phyloP scores from a whole-genome alignment of 2,329 filamentous ascomycete species.

The Stemphylium lycopersici region DNA sequence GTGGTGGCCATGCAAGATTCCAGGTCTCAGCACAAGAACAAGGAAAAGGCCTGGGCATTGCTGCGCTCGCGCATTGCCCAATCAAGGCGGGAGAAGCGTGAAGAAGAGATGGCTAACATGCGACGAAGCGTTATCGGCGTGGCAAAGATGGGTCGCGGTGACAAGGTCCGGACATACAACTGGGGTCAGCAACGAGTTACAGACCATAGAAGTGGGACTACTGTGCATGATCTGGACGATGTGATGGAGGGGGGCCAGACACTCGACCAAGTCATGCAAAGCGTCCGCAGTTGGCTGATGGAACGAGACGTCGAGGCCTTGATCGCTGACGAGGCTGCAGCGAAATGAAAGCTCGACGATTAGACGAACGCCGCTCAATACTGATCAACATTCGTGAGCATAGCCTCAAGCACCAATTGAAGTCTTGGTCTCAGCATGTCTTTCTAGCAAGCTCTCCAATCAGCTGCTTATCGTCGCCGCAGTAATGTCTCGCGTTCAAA shows the following conservation, averaged over 20 bases:
- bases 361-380: no score
- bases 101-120: slow-evolving; percentile 77
- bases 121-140: slow-evolving; percentile 80
- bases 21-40: slow-evolving; percentile 87
- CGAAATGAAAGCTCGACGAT: slow-evolving; percentile 17
- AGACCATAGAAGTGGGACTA: slow-evolving; percentile 82
- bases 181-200: slow-evolving; percentile 80
- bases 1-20: slow-evolving; percentile 92
- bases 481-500: no score
- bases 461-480: no score
- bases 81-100: slow-evolving; percentile 77
- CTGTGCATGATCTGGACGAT: slow-evolving; percentile 78
- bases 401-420: no score
- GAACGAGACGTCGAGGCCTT: slow-evolving; percentile 76
- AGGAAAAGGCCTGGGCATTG: slow-evolving; percentile 84
- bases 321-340: slow-evolving; percentile 52
- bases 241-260: slow-evolving; percentile 78
- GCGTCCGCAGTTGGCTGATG: slow-evolving; percentile 76
- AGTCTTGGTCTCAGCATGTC: no score
- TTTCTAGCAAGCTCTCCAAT: no score
- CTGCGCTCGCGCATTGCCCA: slow-evolving; percentile 83
- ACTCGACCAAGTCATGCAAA: slow-evolving; percentile 77
- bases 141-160: slow-evolving; percentile 80
- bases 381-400: no score
- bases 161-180: slow-evolving; percentile 96